Conservation (phyloP, 2,329 filamentous ascomycete genomes). For the Blastomyces gilchristii region DNA sequence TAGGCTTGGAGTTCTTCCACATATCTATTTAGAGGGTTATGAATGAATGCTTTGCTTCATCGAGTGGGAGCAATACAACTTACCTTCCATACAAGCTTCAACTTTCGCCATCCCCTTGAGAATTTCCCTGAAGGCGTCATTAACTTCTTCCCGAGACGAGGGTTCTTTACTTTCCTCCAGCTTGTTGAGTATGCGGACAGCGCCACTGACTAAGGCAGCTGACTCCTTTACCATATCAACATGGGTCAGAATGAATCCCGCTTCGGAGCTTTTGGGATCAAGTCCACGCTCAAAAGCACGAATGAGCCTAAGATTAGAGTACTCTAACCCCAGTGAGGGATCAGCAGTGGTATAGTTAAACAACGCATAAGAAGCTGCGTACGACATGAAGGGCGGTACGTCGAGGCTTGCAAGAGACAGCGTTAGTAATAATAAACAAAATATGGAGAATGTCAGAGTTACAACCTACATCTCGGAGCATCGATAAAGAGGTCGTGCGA, state of each 20-base stretch:
- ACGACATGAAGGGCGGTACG: conserved; percentile 91
- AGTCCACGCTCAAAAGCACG: conserved; percentile 86
- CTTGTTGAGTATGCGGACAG: conserved; percentile 55
- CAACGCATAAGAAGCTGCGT: conserved; percentile 52
- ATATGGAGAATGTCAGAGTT: neutral
- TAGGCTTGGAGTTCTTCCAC: conserved; percentile 81
- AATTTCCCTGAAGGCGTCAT: conserved; percentile 53
- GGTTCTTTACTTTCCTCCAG: conserved; percentile 34
- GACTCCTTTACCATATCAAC: conserved; percentile 92
- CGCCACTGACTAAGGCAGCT: conserved; percentile 62
- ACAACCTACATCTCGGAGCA: conserved; percentile 74
- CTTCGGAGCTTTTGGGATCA: conserved; percentile 77
- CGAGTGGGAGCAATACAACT: conserved; percentile 18
- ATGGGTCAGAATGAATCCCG: conserved; percentile 91
- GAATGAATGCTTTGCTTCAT: neutral
- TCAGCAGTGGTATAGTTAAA: conserved; percentile 56
- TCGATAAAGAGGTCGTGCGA: conserved; percentile 71
- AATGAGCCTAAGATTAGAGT: conserved; percentile 64
- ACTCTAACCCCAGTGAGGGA: conserved; percentile 43
- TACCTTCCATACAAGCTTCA: conserved; percentile 68
- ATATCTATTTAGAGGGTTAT: conserved; percentile 45
- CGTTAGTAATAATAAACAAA: conserved; percentile 17
- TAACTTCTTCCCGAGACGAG: conserved; percentile 47
- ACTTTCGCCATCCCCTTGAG: conserved; percentile 57
- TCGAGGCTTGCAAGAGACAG: conserved; percentile 41